Evolutionary conservation across 1,139 yeast species (phyloP), one percentile per base, ranked within the genome.

Genomic region (Yamadazyma songkhlaensis): DNA sequence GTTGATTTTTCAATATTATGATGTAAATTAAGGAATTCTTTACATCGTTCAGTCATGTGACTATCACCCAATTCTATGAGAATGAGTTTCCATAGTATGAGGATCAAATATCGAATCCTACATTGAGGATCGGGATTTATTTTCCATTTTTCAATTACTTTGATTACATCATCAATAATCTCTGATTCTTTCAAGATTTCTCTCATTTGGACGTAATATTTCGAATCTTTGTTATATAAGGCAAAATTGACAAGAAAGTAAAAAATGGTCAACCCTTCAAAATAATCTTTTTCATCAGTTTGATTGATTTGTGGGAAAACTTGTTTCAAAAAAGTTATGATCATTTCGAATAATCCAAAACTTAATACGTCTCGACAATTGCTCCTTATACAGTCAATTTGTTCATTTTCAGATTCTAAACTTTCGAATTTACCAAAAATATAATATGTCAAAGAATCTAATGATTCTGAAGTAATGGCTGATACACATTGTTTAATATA

Each of bases 61-160:
- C 67, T 49, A 41, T 70, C 81, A 1, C 97, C 97, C 64, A 89
- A 77, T 43, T 81, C 78, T 7, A 82, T 58, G 5, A 82, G 50
- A 1, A 87, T 52, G 10, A 81, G 55, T 48, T 84, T 84, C 67
- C 84, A 77, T 1, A 80, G 49, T 1, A 88, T 47, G 25, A 74
- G 51, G 1, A 84, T 61, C 5, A 82, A 63, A 47, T 81, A 78
- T 46, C 95, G 63, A 14, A 60, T 46, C 33, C 69, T 50, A 35
- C 60, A 57, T 9, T 48, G 33, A 13, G 47, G 43, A 29, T 53
- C 59, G 27, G 60, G 72, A 32, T 64, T 45, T 81, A 88, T 79
- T 45, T 88, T 74, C 83, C 94, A 81, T 37, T 72, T 63, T 43
- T 84, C 89, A 9, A 86, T 66, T 36, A 77, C 72, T 24, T 62